These are phyloP conservation scores for Pyricularia pennisetigena DNA, from an alignment of 2,329 filamentous ascomycete species.

Conservation along the genomic window DNA sequence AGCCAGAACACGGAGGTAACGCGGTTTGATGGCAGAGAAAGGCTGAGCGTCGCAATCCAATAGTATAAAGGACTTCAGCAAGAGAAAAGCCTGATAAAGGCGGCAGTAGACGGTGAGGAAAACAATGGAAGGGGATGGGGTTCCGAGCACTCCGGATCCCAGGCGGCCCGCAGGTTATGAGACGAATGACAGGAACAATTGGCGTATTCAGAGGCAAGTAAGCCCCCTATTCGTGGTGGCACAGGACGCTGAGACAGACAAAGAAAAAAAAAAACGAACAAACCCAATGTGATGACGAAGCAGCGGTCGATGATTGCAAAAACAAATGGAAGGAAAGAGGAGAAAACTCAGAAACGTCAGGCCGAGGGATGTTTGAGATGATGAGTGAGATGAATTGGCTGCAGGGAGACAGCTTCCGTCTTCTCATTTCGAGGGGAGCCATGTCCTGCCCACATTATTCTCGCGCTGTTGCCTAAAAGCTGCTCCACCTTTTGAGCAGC, in stretches of 20 bases:
- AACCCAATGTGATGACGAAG: background rate
- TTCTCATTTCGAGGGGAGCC: background rate
- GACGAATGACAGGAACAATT: background rate
- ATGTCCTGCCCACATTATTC: background rate
- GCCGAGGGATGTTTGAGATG: background rate
- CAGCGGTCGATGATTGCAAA: background rate
- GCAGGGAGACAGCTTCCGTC: background rate
- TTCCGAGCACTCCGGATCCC: background rate
- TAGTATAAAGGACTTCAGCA: background rate
- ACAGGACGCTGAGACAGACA: background rate
- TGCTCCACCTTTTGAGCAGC: background rate
- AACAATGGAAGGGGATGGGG: background rate
- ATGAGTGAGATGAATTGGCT: background rate
- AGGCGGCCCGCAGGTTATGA: background rate
- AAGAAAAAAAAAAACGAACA: background rate
- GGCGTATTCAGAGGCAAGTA: background rate
- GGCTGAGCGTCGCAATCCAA: background rate
- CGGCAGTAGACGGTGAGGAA: background rate
- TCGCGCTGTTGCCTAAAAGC: background rate
- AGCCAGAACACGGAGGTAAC: background rate
- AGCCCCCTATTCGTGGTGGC: background rate
- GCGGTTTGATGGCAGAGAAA: background rate
- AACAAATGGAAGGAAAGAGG: background rate
- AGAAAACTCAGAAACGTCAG: background rate
- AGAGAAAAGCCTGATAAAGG: background rate